Percentiles rank a stretch among this genome's conserved stretches.
Conservation (phyloP, 2,329 filamentous ascomycete genomes). For the Venturiaceae sp. region DNA sequence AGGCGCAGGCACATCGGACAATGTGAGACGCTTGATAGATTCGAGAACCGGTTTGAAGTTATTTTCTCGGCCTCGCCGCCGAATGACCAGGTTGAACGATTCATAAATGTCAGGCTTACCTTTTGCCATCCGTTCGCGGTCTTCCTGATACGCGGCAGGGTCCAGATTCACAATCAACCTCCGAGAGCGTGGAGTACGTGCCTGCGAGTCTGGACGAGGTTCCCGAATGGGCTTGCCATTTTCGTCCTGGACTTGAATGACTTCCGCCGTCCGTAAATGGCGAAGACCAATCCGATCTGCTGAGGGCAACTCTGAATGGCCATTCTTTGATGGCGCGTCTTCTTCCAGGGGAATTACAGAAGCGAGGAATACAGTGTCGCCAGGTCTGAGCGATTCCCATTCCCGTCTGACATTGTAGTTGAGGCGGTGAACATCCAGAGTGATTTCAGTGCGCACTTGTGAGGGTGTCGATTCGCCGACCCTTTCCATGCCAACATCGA, state of each 20-base stretch:
- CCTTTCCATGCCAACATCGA: constrained; percentile 73
- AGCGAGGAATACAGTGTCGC: constrained; percentile 84
- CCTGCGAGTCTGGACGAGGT: constrained; percentile 43
- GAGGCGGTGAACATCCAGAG: constrained; percentile 73
- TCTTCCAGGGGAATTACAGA: constrained; percentile 56
- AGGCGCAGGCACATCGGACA: constrained; percentile 78
- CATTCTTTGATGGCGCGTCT: background rate
- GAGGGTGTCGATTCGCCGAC: constrained; percentile 81
- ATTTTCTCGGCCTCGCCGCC: constrained; percentile 80
- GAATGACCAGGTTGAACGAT: constrained; percentile 73
- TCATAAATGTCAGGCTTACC: constrained; percentile 76
- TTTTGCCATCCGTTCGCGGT: constrained; percentile 54
- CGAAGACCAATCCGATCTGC: constrained; percentile 58
- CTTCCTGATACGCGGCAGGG: constrained; percentile 63
- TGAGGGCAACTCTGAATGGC: constrained; percentile 14
- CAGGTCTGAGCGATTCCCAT: constrained; percentile 80
- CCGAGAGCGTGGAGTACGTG: constrained; percentile 47
- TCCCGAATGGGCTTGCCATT: constrained; percentile 67
- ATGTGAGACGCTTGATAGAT: constrained; percentile 75
- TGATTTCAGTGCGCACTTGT: constrained; percentile 75
- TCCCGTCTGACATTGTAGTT: constrained; percentile 67
- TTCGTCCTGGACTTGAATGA: constrained; percentile 79
- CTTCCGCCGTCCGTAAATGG: constrained; percentile 69
- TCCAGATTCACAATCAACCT: constrained; percentile 77
- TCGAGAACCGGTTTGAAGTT: constrained; percentile 94